Conservation (phyloP, 75 land plant species). For the Cryptomeria japonica region DNA sequence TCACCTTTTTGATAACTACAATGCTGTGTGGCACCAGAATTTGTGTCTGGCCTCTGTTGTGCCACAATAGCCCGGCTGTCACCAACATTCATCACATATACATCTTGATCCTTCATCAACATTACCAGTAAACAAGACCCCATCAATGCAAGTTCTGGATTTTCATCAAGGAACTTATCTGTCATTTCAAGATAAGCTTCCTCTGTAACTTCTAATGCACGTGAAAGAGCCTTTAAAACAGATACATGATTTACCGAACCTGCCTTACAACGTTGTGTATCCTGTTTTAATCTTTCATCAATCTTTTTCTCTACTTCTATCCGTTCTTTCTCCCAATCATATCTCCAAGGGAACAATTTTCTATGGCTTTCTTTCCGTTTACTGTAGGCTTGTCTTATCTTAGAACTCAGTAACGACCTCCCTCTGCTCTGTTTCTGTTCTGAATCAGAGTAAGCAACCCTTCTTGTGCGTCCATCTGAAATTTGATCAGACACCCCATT, state of each 20-base stretch:
- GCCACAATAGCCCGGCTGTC: conserved; percentile 97
- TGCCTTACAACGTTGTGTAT: conserved; percentile 28
- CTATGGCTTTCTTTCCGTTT: conserved; percentile 41
- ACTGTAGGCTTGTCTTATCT: conserved; percentile 46
- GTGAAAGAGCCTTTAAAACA: conserved; percentile 73
- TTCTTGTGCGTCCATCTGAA: not conserved
- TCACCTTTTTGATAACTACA: not conserved
- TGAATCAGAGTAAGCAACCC: conserved; percentile 18
- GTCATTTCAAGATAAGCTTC: conserved; percentile 87
- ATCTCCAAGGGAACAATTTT: conserved; percentile 45
- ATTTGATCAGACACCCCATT: conserved; percentile 7
- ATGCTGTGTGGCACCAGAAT: conserved; percentile 11
- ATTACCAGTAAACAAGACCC: conserved; percentile 95
- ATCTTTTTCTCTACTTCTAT: conserved; percentile 24
- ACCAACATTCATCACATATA: conserved; percentile 98
- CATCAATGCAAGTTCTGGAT: conserved; percentile 95
- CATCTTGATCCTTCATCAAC: conserved; percentile 96
- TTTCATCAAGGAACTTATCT: conserved; percentile 64
- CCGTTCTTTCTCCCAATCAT: conserved; percentile 57
- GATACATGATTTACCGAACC: conserved; percentile 71
- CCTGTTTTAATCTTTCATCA: conserved; percentile 12
- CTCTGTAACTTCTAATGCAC: conserved; percentile 81
- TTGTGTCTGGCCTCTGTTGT: conserved; percentile 35
- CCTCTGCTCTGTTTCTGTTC: conserved; percentile 22
- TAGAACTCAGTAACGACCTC: conserved; percentile 39